phyloP scores from a whole-genome alignment of 169 alveolate genomes.

The Plasmodium reichenowi region DNA sequence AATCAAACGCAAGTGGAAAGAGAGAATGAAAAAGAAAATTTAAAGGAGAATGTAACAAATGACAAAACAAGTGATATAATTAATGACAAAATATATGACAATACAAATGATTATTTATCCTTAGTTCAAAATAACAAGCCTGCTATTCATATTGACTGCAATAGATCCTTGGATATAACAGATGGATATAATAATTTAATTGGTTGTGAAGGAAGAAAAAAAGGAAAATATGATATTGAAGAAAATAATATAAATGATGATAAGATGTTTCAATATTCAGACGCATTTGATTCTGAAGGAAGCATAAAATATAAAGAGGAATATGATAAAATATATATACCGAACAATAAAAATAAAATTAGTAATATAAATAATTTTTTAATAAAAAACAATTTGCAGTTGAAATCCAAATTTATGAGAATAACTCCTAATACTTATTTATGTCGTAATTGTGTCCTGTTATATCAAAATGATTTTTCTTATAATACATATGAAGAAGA shows the following conservation, averaged over 20 bases:
- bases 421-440: constrained; percentile 42
- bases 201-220: neutral
- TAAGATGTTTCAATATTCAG: constrained; percentile 12
- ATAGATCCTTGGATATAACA: no score
- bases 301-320: neutral
- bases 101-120: neutral
- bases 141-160: no score
- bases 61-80: neutral
- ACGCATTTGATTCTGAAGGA: constrained; percentile 7
- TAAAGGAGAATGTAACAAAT: neutral
- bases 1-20: neutral
- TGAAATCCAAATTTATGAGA: constrained; percentile 62
- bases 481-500: constrained; percentile 27
- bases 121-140: constrained; percentile 11
- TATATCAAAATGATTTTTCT: constrained; percentile 44
- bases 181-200: no score
- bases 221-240: neutral
- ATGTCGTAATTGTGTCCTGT: constrained; percentile 35
- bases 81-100: neutral
- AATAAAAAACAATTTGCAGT: constrained; percentile 21
- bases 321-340: neutral
- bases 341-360: constrained; percentile 16
- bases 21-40: neutral
- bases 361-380: constrained; percentile 46
- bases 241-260: constrained; percentile 23